Conservation (phyloP, 805 yeast species). For the Grigorovia jiainica region DNA sequence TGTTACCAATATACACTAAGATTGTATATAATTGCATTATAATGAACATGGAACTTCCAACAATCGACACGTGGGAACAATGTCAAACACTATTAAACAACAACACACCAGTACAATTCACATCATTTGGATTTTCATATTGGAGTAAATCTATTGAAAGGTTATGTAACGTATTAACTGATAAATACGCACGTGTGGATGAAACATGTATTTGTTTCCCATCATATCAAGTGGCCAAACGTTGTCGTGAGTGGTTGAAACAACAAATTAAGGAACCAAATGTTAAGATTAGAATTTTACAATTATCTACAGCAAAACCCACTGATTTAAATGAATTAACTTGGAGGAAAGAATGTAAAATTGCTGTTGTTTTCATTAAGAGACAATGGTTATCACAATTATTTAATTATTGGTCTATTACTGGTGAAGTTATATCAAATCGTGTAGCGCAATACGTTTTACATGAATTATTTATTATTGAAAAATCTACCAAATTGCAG, state of each 20-base stretch:
- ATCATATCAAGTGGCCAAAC: slow-evolving; percentile 64
- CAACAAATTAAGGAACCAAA: slow-evolving; percentile 14
- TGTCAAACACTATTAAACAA: no score
- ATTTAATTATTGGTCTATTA: slow-evolving; percentile 90
- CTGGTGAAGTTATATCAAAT: slow-evolving; percentile 95
- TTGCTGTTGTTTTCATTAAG: slow-evolving; percentile 76
- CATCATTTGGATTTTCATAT: background rate
- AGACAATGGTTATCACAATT: slow-evolving; percentile 49
- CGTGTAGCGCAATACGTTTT: slow-evolving; percentile 78
- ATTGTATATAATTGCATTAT: no score
- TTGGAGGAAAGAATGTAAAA: slow-evolving; percentile 52
- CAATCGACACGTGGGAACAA: no score
- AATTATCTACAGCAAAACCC: slow-evolving; percentile 65
- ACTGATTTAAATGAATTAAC: slow-evolving; percentile 47
- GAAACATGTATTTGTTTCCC: slow-evolving; percentile 74
- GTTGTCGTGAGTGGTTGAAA: slow-evolving; percentile 74
- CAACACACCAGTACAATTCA: background rate
- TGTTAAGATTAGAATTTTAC: slow-evolving; percentile 49
- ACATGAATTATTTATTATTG: slow-evolving; percentile 42
- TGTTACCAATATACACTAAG: no score
- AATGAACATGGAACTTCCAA: no score
- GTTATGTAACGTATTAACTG: slow-evolving; percentile 43
- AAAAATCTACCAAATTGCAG: slow-evolving; percentile 18
- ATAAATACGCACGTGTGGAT: slow-evolving; percentile 68
- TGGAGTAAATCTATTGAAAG: slow-evolving; percentile 49